Evolutionary conservation across 305 asterid species (phyloP).

Genomic region (Fraxinus sp.): DNA sequence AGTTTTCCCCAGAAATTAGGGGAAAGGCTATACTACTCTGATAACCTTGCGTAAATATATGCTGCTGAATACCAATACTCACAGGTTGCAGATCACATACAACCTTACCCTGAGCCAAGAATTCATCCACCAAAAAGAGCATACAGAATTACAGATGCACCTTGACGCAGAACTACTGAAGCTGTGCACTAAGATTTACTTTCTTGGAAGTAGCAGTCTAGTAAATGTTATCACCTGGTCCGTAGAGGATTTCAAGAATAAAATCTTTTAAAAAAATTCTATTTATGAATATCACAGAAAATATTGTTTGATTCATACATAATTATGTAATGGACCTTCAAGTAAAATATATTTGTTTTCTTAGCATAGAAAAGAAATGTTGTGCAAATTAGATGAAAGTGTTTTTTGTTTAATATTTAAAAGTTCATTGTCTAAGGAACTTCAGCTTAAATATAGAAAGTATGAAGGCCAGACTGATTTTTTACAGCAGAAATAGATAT

Average conservation of each 20-base stretch:
- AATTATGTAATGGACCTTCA: background rate
- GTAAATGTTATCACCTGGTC: background rate
- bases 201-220: background rate
- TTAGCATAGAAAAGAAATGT: background rate
- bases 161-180: background rate
- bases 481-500: conserved; percentile 13
- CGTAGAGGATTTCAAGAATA: background rate
- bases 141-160: background rate
- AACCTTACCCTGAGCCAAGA: background rate
- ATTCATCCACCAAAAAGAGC: background rate
- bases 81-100: background rate
- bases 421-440: background rate
- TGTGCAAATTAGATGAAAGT: background rate
- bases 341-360: background rate
- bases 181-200: background rate
- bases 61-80: background rate
- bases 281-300: background rate
- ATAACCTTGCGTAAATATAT: background rate
- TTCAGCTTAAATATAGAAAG: background rate
- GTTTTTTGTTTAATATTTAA: background rate
- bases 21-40: background rate
- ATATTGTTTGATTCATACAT: background rate
- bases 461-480: background rate
- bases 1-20: background rate
- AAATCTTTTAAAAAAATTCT: background rate